Evolutionary conservation across 108 stramenopile genomes (phyloP).

Genomic region (Fragilariopsis cylindrus): DNA sequence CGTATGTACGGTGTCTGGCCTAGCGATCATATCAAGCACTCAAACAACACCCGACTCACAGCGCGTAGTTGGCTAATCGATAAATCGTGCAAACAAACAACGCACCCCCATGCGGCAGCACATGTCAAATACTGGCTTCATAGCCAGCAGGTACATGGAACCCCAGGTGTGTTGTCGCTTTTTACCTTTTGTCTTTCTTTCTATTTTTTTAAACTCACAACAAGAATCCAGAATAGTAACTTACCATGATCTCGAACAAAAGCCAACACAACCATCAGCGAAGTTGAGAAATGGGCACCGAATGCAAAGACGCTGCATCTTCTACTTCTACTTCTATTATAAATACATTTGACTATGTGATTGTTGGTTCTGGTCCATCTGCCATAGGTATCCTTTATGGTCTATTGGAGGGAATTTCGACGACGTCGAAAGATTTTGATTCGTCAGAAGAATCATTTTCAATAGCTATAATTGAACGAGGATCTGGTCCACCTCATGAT

Average conservation of each 20-base stretch:
- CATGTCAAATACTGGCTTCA: no score
- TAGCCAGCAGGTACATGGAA: no score
- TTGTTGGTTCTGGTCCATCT: conserved; percentile 78
- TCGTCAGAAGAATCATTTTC: conserved; percentile 4
- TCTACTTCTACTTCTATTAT: not conserved
- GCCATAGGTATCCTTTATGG: conserved; percentile 70
- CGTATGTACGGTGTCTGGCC: no score
- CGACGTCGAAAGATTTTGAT: not conserved
- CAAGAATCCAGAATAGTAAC: no score
- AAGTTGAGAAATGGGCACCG: not conserved
- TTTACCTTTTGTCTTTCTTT: no score
- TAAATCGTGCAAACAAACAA: no score
- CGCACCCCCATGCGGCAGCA: no score
- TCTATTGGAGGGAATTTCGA: conserved; percentile 31
- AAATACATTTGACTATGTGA: conserved; percentile 47
- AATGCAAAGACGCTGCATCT: not conserved
- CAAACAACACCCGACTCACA: no score
- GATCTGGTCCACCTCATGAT: conserved; percentile 26
- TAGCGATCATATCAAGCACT: no score
- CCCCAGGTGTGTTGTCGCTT: no score
- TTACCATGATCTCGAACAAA: not conserved
- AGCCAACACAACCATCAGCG: conserved; percentile 1
- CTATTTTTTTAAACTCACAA: no score
- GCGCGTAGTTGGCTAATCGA: no score
- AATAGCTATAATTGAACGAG: conserved; percentile 73